Evolutionary conservation across 768 basidiomycete species (phyloP), one percentile per base, ranked within the genome.

Genomic region (Lanmaoa pseudosensibilis): DNA sequence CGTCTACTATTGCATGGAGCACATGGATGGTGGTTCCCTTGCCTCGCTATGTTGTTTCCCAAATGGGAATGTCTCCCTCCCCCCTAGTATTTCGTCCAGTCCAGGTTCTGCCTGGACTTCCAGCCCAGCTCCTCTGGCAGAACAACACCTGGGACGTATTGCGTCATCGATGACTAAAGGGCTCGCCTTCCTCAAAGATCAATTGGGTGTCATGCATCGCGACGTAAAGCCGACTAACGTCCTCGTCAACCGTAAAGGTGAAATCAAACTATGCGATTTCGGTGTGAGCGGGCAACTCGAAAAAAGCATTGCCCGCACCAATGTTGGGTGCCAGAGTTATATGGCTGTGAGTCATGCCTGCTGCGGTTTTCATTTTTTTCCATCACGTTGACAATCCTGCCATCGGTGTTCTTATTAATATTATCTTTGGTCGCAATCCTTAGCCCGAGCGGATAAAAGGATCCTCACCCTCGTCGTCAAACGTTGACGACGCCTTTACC

Each of bases 1-100:
- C 72, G 97, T 99, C 23, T 98, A 99, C 75, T 98, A 97, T 72
- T 98, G 95, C 74, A 98, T 98, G 95, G 97, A 99, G 78, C 92
- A 88, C 75, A 99, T 99, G 97, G 96, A 99, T 70, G 95, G 94
- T 12, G 94, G 95, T n/a, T 90, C 87, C 39, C 81, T 99, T 46
- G 97, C 98, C 71, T 98, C 27, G 74, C 80, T 60, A 72, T 78
- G 65, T 33, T 75, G 75, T 83, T 86, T 57, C 83, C 84, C 46
- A 37, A 73, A 71, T 21, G 70, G 70, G 25, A 71, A 71, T 30
- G 72, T 71, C 46, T 69, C 67, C 43, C 69, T 71, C 19, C 70
- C 71, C 10, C 71, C 71, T 15, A 73, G 69, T 44, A 37, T 73
- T 7, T 70, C 66, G 1, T 62, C 69, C 9, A 71, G 66, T 30